A percentile compares a stretch with the other conserved stretches of the same genome.
These are phyloP conservation scores for Tylopilus cervinicoccineus DNA, from an alignment of 768 basidiomycete genomes.

Conservation along the genomic window DNA sequence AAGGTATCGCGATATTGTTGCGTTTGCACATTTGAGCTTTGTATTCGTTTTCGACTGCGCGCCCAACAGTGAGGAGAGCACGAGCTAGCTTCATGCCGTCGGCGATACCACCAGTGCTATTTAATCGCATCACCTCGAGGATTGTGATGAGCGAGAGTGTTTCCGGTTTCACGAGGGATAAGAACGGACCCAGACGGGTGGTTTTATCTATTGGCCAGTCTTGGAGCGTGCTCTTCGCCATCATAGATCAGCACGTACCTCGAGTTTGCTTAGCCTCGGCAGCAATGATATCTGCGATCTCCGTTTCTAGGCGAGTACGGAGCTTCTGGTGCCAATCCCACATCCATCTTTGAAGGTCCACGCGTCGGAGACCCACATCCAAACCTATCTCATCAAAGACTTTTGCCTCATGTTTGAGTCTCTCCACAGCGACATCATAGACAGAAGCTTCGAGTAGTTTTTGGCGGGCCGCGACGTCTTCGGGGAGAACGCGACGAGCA, in stretches of 20 bases:
- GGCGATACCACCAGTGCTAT: conserved; percentile 69
- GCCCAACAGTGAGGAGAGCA: conserved; percentile 75
- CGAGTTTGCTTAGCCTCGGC: conserved; percentile 31
- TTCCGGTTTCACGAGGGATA: conserved; percentile 69
- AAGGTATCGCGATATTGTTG: conserved; percentile 52
- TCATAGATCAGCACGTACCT: conserved; percentile 13
- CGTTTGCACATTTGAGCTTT: conserved; percentile 75
- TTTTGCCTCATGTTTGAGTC: conserved; percentile 61
- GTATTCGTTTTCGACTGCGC: conserved; percentile 87
- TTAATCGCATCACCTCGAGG: conserved; percentile 80
- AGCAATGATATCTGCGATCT: conserved; percentile 44
- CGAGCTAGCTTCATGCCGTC: conserved; percentile 90
- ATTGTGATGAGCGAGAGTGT: conserved; percentile 87
- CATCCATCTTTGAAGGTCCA: conserved; percentile 73
- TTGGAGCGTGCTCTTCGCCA: neutral
- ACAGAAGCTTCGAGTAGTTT: conserved; percentile 81
- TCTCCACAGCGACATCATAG: conserved; percentile 75
- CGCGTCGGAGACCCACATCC: conserved; percentile 39
- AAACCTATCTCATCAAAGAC: conserved; percentile 57
- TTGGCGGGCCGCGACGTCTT: conserved; percentile 72
- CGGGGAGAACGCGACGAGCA: conserved; percentile 58
- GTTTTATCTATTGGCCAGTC: conserved; percentile 8
- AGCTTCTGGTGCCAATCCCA: conserved; percentile 78
- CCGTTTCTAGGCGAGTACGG: conserved; percentile 43
- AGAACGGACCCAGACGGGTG: conserved; percentile 59